Percentiles rank a stretch among this genome's conserved stretches.
These are phyloP conservation scores for Suhomyces yuchorum DNA, from an alignment of 1,139 yeast genomes.

Conservation along the genomic window DNA sequence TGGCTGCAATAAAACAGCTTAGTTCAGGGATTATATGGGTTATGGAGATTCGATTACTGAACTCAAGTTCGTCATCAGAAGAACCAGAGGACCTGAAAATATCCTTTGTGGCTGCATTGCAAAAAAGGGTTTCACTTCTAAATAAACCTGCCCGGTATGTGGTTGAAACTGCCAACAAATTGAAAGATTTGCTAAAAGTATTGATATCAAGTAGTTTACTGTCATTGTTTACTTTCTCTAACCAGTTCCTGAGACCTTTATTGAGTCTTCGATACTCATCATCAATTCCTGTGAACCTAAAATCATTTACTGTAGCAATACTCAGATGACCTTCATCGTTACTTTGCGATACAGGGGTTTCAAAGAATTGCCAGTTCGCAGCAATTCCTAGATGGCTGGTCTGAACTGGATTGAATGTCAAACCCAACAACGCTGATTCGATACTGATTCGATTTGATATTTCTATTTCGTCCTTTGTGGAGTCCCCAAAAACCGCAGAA, in stretches of 20 bases:
- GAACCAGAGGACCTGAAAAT: slow-evolving; percentile 44
- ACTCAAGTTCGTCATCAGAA: slow-evolving; percentile 39
- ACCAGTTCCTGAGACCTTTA: slow-evolving; percentile 21
- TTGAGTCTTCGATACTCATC: slow-evolving; percentile 42
- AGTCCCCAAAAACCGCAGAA: slow-evolving; percentile 51
- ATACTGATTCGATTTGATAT: slow-evolving; percentile 27
- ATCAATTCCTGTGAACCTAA: slow-evolving; percentile 32
- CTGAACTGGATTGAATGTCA: slow-evolving; percentile 36
- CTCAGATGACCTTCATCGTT: not conserved
- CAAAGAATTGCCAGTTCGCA: slow-evolving; percentile 43
- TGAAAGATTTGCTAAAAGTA: not conserved
- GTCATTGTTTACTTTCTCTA: not conserved
- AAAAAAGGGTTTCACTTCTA: slow-evolving; percentile 49
- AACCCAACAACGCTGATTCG: slow-evolving; percentile 40
- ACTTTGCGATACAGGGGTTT: slow-evolving; percentile 24
- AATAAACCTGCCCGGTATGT: slow-evolving; percentile 49
- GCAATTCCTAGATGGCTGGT: slow-evolving; percentile 52
- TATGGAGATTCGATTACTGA: slow-evolving; percentile 56
- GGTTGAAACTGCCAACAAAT: slow-evolving; percentile 48
- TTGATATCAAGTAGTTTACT: not conserved
- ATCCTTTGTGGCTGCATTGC: slow-evolving; percentile 51
- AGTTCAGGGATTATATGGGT: slow-evolving; percentile 54
- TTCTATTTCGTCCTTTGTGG: slow-evolving; percentile 34
- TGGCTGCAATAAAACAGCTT: slow-evolving; percentile 53
- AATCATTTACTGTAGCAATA: slow-evolving; percentile 8